These are phyloP conservation scores for Dicorynia guianensis DNA, from an alignment of 306 rosid species.

Conservation along the genomic window DNA sequence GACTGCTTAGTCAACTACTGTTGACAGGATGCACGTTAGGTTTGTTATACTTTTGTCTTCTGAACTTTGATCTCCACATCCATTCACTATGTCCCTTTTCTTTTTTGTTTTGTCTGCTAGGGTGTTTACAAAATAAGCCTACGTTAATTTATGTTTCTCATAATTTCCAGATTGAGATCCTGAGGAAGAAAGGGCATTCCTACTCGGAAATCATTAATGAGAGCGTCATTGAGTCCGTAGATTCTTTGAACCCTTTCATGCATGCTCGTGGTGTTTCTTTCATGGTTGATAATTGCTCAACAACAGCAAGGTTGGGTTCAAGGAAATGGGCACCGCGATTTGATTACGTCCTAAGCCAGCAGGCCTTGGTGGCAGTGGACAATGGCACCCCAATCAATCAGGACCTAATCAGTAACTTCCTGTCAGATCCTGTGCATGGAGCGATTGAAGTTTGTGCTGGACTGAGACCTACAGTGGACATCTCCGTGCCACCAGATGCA, in stretches of 20 bases:
- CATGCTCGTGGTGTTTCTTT: constrained; percentile 99
- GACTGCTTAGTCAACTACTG: not conserved
- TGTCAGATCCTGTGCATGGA: constrained; percentile 90
- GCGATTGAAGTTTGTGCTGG: constrained; percentile 91
- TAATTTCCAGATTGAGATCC: constrained; percentile 78
- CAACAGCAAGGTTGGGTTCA: constrained; percentile 98
- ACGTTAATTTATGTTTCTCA: not conserved
- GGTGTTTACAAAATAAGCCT: no score
- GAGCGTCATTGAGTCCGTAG: constrained; percentile 95
- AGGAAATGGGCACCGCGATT: constrained; percentile 99
- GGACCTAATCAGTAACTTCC: constrained; percentile 91
- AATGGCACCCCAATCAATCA: constrained; percentile 65
- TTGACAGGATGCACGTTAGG: not conserved
- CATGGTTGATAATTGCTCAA: constrained; percentile 98
- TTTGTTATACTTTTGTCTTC: not conserved
- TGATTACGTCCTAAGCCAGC: constrained; percentile 88
- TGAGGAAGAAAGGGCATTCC: constrained; percentile 97
- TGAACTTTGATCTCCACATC: not conserved
- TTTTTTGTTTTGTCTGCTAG: constrained; percentile 9
- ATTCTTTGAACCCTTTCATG: constrained; percentile 97
- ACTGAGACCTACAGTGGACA: constrained; percentile 93
- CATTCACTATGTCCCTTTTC: not conserved
- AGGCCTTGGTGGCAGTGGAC: constrained; percentile 94
- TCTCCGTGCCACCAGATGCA: constrained; percentile 87
- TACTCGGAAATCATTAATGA: constrained; percentile 96